Percentiles rank a stretch among this genome's conserved stretches.
Evolutionary conservation across 768 basidiomycete species (phyloP).

Genomic region (Candolleomyces eurysporus): DNA sequence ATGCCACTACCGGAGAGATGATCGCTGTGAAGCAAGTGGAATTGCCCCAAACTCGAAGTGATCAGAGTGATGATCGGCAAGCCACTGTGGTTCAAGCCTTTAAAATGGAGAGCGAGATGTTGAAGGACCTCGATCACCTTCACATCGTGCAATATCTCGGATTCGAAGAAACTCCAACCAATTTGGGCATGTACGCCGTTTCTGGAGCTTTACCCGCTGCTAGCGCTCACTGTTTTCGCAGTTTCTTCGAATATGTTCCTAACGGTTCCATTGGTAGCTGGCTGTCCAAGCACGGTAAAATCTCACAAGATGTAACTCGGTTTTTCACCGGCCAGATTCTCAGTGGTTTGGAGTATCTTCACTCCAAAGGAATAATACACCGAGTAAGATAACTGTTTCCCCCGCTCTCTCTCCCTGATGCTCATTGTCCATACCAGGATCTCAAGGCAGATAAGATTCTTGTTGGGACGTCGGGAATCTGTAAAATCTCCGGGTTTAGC

Average conservation of each 20-base stretch:
- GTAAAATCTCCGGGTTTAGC: conserved; percentile 98
- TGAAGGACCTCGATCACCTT: conserved; percentile 95
- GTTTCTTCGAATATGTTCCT: conserved; percentile 98
- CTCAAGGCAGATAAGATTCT: conserved; percentile 98
- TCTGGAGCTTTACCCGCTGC: conserved; percentile 23
- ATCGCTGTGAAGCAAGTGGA: conserved; percentile 99
- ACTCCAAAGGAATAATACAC: conserved; percentile 89
- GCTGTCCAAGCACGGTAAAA: conserved; percentile 88
- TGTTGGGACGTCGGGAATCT: conserved; percentile 88
- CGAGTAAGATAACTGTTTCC: conserved; percentile 50
- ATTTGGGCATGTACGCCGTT: conserved; percentile 83
- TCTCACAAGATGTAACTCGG: conserved; percentile 87
- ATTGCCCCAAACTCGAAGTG: conserved; percentile 85
- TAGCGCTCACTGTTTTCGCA: conserved; percentile 27
- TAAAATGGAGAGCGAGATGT: conserved; percentile 91
- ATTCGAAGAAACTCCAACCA: conserved; percentile 84
- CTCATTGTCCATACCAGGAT: conserved; percentile 64
- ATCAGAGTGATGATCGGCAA: conserved; percentile 86
- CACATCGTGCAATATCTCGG: conserved; percentile 98
- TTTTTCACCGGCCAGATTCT: conserved; percentile 92
- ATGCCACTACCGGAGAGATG: conserved; percentile 97
- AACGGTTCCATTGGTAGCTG: conserved; percentile 94
- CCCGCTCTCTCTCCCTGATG: conserved; percentile 44
- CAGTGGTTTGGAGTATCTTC: conserved; percentile 83
- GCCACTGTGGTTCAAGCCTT: conserved; percentile 85